Evolutionary conservation across 305 asterid genomes (phyloP).

Genomic region (Fraxinus nigra): DNA sequence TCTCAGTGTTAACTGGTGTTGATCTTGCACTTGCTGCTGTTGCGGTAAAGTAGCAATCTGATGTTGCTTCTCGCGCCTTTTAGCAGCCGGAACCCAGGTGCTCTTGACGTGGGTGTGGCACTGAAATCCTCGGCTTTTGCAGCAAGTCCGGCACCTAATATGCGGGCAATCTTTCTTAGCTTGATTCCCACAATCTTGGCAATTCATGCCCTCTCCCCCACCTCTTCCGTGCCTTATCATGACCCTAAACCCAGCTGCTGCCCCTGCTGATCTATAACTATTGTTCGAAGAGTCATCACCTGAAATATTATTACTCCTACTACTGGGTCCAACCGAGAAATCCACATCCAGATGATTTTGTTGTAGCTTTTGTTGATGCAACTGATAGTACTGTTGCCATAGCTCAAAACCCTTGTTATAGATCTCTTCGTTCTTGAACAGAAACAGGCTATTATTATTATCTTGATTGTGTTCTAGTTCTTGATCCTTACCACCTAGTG

Average conservation of each 20-base stretch:
- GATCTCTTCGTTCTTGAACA: conserved; percentile 78
- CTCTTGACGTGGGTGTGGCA: conserved; percentile 81
- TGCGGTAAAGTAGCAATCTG: conserved; percentile 37
- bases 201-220: conserved; percentile 44
- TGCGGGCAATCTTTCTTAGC: conserved; percentile 79
- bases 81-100: conserved; percentile 88
- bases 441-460: conserved; percentile 36
- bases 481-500: conserved; percentile 56
- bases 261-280: conserved; percentile 26
- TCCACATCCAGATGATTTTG: conserved; percentile 30
- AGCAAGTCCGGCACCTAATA: conserved; percentile 72
- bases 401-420: conserved; percentile 75
- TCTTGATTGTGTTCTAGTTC: conserved; percentile 26
- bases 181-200: conserved; percentile 87
- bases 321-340: conserved; percentile 45
- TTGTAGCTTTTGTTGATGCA: conserved; percentile 45
- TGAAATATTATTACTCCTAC: conserved; percentile 26
- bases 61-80: conserved; percentile 67
- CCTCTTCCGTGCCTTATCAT: conserved; percentile 43
- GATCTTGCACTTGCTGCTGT: conserved; percentile 27
- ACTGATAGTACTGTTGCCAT: conserved; percentile 72
- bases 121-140: conserved; percentile 74
- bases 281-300: conserved; percentile 34
- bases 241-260: conserved; percentile 44
- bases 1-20: conserved; percentile 30